phyloP scores from a whole-genome alignment of 306 rosid species.

The Vigna angularis region DNA sequence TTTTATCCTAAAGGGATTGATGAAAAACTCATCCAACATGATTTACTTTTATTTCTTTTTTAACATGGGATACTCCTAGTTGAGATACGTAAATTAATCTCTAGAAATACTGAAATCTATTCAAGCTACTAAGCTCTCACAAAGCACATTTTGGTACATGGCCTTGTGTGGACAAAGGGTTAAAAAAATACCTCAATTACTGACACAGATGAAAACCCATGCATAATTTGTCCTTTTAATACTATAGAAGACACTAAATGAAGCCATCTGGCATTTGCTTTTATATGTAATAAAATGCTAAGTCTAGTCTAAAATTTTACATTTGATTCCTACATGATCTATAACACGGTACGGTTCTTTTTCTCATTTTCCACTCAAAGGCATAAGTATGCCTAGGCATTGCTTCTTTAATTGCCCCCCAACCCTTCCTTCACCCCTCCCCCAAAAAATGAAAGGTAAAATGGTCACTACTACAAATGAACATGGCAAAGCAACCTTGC shows the following conservation, averaged over 20 bases:
- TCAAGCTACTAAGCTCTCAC: neutral
- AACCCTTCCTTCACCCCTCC: neutral
- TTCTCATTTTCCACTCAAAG: constrained; percentile 10
- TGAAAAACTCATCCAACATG: neutral
- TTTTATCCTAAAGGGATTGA: too few relatives aligned
- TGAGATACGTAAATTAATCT: neutral
- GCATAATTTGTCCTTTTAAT: neutral
- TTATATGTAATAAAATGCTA: too few relatives aligned
- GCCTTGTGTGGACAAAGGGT: neutral
- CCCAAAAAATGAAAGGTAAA: neutral
- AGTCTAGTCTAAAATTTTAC: neutral
- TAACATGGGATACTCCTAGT: neutral
- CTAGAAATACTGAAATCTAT: neutral
- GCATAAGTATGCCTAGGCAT: neutral
- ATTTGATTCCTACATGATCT: neutral
- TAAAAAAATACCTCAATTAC: neutral
- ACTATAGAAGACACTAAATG: neutral
- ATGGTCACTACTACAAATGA: neutral
- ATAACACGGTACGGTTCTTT: neutral
- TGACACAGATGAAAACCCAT: neutral
- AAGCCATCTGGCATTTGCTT: neutral
- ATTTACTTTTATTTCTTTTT: neutral
- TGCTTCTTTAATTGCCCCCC: too few relatives aligned
- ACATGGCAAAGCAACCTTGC: constrained; percentile 25
- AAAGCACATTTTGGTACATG: neutral